A percentile compares a stretch with the other conserved stretches of the same genome.
Evolutionary conservation across 2,329 filamentous ascomycete genomes (phyloP).

Genomic region (Sclerotinia spermophila): DNA sequence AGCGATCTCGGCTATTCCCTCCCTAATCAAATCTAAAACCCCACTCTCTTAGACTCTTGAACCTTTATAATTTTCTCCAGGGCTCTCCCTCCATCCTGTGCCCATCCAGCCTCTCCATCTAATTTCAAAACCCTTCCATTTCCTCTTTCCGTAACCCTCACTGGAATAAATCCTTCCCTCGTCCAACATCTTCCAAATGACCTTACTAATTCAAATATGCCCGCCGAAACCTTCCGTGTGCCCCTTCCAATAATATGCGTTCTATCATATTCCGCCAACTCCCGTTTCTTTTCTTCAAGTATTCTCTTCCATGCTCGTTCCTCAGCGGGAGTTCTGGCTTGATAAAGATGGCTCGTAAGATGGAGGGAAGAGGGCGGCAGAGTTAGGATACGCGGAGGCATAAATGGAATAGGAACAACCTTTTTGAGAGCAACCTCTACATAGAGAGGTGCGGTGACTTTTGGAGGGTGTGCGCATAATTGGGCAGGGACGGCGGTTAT

Average conservation of each 20-base stretch:
- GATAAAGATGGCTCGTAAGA: slow-evolving; percentile 9
- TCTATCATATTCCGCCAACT: slow-evolving; percentile 46
- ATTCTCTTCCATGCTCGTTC: slow-evolving; percentile 22
- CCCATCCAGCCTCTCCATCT: slow-evolving; percentile 51
- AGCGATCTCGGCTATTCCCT: slow-evolving; percentile 6
- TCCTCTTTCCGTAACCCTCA: slow-evolving; percentile 45
- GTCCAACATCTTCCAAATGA: slow-evolving; percentile 50
- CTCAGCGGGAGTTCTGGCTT: slow-evolving; percentile 29
- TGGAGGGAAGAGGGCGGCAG: slow-evolving; percentile 17
- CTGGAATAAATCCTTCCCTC: slow-evolving; percentile 53
- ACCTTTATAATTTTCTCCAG: slow-evolving; percentile 51
- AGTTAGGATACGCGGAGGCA: slow-evolving; percentile 28
- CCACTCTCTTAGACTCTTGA: neutral
- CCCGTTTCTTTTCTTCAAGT: slow-evolving; percentile 38
- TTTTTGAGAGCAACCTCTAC: slow-evolving; percentile 48
- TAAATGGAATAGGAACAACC: slow-evolving; percentile 32
- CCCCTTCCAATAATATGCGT: slow-evolving; percentile 55
- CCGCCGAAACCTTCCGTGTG: slow-evolving; percentile 49
- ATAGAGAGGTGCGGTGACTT: slow-evolving; percentile 36
- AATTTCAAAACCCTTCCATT: slow-evolving; percentile 7
- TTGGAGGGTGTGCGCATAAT: slow-evolving; percentile 16
- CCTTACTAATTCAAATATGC: slow-evolving; percentile 43
- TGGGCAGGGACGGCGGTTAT: slow-evolving; percentile 33
- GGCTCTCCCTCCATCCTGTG: slow-evolving; percentile 55
- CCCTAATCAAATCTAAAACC: neutral